Base-by-base conservation (phyloP, 306 rosid genomes). In the Malus asiatica region DNA sequence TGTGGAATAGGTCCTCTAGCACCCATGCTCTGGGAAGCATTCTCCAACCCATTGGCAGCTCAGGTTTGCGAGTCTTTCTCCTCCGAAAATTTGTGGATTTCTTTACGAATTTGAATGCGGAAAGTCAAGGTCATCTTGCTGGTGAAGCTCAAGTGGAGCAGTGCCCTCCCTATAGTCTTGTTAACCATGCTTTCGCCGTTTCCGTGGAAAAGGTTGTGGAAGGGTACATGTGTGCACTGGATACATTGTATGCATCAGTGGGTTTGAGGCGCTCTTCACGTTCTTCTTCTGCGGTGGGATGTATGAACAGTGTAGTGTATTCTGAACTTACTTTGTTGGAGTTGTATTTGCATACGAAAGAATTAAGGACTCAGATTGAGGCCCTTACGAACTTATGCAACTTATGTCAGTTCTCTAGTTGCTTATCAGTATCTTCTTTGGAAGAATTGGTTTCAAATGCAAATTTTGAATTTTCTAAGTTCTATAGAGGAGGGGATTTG, bases 161-260 rank as follows among this genome's bases (percentile, higher is more conserved):
- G 6, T 14, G 14, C 51, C 85, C 83, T 69, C 88, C 86, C 9
- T 82, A 68, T 65, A 85, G 87, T 79, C 93, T 95, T 71, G 97
- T 90, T 51, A 95, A 92, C 80, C 99, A 95, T 79, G 99, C 97
- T 42, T 95, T 92, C 60, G 87, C 92, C 35, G 97, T 92, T 76
- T 90, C 97, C 18, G 89, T 92, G 79, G 90, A 92, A 66, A 92
- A 92, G 79, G 85, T 95, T 78, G 76, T 95, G 76, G 91, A 95
- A 83, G 97, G 96, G 4, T 92, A 88, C 84, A 76, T 86, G 27
- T 79, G 85, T 79, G 89, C 89, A 1, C 58, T 95, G 58, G 93
- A 92, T 76, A 86, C 97, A 2, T 53, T 92, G 76, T 83, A 88
- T 77, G 87, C 92, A 27, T 92, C 99, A 45, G 78, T 83, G 62